Base-by-base conservation (phyloP, 2,329 filamentous ascomycete species). In the Pyrenophora teres region DNA sequence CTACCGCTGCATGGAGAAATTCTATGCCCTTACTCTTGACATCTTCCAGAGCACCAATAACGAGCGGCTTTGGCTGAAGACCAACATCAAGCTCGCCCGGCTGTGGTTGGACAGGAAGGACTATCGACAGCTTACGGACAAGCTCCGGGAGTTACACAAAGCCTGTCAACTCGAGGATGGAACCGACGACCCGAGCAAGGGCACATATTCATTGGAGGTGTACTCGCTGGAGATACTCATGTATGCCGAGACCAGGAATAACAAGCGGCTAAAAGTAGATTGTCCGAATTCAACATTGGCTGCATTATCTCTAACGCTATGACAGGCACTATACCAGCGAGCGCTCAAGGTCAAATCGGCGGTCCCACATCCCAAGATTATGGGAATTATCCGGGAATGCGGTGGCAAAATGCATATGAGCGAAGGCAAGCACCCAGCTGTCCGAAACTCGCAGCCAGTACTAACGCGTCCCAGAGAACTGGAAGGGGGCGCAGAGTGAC, bases 361-460 rank as follows among this genome's bases (percentile, higher is more conserved):
- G 0, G 94, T 99, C 10, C 93, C 94, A 33, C 94, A 99, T 76
- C 94, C 94, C 52, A 96, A 96, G 77, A 96, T 99, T 73, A 97
- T 97, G 91, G 94, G 94, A 44, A 93, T 99, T 73, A 99, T 99
- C 70, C 88, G 93, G 47, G 94, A 99, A 78, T 99, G 94, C 72
- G 94, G 94, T 67, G 94, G 94, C 65, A 99, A 99, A 81, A 99
- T 99, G 94, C 92, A 97, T 78, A 97, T 99, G 94, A 94, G 90
- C 74, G 94, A 99, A 80, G 77, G 78, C 76, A 74, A 67, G 64
- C 45, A 52, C 37, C 40, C n/a, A 44, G 27, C 23, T 23, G 44
- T 41, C 52, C 38, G 40, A 59, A 52, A 59, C 48, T 50, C 35
- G 15, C 52, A 47, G 36, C 32, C 47, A 40, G 54, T 52, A 62